Percentiles rank a stretch among this genome's conserved stretches.
These are phyloP conservation scores for Ploettnerulaceae sp. DNA, from an alignment of 2,329 filamentous ascomycete genomes.

Conservation along the genomic window DNA sequence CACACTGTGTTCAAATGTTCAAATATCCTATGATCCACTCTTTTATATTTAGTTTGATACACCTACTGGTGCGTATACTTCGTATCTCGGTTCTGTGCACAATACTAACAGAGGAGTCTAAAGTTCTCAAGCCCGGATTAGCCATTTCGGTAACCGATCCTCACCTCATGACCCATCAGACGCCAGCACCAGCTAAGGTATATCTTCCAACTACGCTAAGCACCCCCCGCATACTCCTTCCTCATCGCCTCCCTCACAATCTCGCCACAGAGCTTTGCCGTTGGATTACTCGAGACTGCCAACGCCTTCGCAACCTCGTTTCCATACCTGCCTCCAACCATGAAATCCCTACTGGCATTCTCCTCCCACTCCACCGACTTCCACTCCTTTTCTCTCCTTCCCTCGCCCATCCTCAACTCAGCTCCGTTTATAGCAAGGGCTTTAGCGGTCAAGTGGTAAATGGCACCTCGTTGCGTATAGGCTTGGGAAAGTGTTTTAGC, in stretches of 20 bases:
- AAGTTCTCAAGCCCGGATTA: too few species aligned
- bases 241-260: conserved; percentile 67
- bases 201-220: background rate
- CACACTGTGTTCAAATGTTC: too few species aligned
- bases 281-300: conserved; percentile 62
- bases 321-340: conserved; percentile 59
- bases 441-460: conserved; percentile 56
- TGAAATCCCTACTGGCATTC: conserved; percentile 57
- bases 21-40: too few species aligned
- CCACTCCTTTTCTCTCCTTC: conserved; percentile 46
- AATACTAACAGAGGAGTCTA: too few species aligned
- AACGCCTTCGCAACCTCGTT: conserved; percentile 61
- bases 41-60: too few species aligned
- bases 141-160: too few species aligned
- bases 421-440: conserved; percentile 23
- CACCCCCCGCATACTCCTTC: conserved; percentile 52
- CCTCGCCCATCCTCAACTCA: conserved; percentile 37
- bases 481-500: conserved; percentile 64
- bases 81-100: too few species aligned
- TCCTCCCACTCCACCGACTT: conserved; percentile 54
- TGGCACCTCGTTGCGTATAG: conserved; percentile 65
- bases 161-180: too few species aligned
- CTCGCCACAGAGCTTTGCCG: conserved; percentile 63
- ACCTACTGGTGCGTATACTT: too few species aligned
- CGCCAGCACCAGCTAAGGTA: too few species aligned